A percentile compares a stretch with the other conserved stretches of the same genome.
Conservation (phyloP, 2,329 filamentous ascomycete species). For the Alternaria rosae region DNA sequence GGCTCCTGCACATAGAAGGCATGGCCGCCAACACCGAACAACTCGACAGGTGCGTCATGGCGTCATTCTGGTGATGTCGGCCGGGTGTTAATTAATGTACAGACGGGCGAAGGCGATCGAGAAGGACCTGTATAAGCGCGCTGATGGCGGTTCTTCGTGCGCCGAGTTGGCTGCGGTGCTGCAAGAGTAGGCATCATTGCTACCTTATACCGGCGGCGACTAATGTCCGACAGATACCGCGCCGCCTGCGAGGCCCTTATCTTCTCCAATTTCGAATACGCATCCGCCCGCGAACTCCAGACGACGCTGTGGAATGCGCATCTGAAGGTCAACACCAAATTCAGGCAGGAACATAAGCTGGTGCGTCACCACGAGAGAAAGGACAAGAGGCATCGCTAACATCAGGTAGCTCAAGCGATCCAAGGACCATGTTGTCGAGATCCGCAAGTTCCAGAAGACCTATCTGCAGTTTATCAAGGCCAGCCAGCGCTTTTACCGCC, state of each 20-base stretch:
- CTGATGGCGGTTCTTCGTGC: conserved; percentile 59
- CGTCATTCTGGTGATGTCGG: neutral
- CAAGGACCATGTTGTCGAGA: conserved; percentile 66
- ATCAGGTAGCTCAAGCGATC: conserved; percentile 54
- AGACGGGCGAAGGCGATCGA: conserved; percentile 58
- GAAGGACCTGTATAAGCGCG: conserved; percentile 58
- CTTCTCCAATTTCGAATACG: conserved; percentile 74
- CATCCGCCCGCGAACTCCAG: conserved; percentile 70
- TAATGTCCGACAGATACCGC: conserved; percentile 65
- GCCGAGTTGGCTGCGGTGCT: conserved; percentile 58
- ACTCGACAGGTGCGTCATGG: conserved; percentile 59
- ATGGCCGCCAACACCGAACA: conserved; percentile 59
- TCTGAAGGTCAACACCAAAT: conserved; percentile 77
- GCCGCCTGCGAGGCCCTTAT: conserved; percentile 74
- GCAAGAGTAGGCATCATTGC: conserved; percentile 38
- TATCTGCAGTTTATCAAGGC: conserved; percentile 87
- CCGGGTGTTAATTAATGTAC: conserved; percentile 30
- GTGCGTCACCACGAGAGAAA: conserved; percentile 20
- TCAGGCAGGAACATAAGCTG: conserved; percentile 65
- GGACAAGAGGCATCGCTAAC: conserved; percentile 10
- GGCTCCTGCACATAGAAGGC: conserved; percentile 34
- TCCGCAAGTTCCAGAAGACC: conserved; percentile 79
- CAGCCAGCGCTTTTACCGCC: conserved; percentile 86
- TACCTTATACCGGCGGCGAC: conserved; percentile 14
- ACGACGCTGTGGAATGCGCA: conserved; percentile 80